Conservation (phyloP, 371 early-diverging fungal genomes). For the Mucor lusitanicus region DNA sequence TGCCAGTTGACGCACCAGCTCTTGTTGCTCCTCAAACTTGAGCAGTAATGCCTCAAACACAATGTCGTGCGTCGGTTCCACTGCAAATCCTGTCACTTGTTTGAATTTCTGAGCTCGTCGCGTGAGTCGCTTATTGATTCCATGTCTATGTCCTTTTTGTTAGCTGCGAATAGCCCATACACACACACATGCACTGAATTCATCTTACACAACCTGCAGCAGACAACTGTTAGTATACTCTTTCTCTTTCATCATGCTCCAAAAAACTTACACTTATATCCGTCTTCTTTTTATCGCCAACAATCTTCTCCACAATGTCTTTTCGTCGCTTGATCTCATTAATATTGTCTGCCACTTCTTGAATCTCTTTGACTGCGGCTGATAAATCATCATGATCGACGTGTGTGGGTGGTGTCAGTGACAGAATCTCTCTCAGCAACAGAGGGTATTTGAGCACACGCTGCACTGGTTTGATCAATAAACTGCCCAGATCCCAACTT, state of each 20-base stretch:
- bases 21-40: constrained; percentile 64
- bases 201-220: constrained; percentile 29
- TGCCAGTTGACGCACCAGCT: constrained; percentile 49
- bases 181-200: background rate
- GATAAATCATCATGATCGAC: constrained; percentile 59
- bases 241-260: background rate
- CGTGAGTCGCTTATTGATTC: constrained; percentile 68
- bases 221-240: background rate
- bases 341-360: constrained; percentile 78
- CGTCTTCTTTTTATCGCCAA: constrained; percentile 68
- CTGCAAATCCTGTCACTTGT: constrained; percentile 42
- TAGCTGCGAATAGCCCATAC: background rate
- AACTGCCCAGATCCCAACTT: constrained; percentile 80
- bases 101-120: constrained; percentile 52
- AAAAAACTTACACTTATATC: constrained; percentile 67
- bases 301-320: constrained; percentile 86
- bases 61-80: constrained; percentile 57
- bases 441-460: constrained; percentile 83
- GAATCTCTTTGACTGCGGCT: constrained; percentile 56
- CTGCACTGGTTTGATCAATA: constrained; percentile 92
- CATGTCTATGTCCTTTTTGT: constrained; percentile 42
- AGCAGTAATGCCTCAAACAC: constrained; percentile 60
- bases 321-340: constrained; percentile 86
- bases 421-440: constrained; percentile 58
- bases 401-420: constrained; percentile 60